phyloP scores from a whole-genome alignment of 805 yeast genomes.

The Wickerhamiella siamensis region DNA sequence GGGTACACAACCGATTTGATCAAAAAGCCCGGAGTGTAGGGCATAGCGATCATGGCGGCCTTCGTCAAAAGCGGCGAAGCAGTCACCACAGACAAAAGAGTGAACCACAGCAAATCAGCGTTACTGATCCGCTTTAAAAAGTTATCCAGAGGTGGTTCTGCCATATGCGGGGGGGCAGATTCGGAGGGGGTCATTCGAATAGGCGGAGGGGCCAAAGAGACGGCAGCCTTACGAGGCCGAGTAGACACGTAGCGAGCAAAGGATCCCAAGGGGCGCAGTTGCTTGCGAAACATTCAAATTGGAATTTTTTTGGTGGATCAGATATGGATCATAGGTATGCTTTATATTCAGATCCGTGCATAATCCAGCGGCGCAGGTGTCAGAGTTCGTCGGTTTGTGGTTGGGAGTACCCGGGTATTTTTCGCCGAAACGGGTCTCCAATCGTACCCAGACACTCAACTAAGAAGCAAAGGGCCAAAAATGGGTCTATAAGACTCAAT shows the following conservation, averaged over 20 bases:
- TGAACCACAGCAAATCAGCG: constrained; percentile 21
- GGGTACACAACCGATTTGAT: constrained; percentile 64
- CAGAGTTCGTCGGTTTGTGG: neutral
- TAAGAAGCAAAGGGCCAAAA: neutral
- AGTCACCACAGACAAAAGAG: constrained; percentile 23
- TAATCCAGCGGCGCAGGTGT: neutral
- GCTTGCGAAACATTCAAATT: neutral
- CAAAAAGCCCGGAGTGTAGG: constrained; percentile 44
- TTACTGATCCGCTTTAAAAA: constrained; percentile 19
- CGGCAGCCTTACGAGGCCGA: constrained; percentile 15
- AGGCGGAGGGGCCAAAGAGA: constrained; percentile 7
- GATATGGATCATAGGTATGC: no score
- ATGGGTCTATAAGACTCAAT: neutral
- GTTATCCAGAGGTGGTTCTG: constrained; percentile 5
- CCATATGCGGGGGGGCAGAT: neutral
- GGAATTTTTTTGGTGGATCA: no score
- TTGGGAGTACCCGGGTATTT: constrained; percentile 2
- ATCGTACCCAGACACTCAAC: no score
- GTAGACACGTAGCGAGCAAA: constrained; percentile 12
- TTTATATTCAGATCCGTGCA: neutral
- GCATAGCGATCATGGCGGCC: constrained; percentile 23
- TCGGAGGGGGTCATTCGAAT: neutral
- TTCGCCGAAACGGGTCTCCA: neutral
- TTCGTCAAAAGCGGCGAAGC: constrained; percentile 22
- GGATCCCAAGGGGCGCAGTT: neutral